Base-by-base conservation (phyloP, 2,329 filamentous ascomycete species). In the Diplodia sapinea region DNA sequence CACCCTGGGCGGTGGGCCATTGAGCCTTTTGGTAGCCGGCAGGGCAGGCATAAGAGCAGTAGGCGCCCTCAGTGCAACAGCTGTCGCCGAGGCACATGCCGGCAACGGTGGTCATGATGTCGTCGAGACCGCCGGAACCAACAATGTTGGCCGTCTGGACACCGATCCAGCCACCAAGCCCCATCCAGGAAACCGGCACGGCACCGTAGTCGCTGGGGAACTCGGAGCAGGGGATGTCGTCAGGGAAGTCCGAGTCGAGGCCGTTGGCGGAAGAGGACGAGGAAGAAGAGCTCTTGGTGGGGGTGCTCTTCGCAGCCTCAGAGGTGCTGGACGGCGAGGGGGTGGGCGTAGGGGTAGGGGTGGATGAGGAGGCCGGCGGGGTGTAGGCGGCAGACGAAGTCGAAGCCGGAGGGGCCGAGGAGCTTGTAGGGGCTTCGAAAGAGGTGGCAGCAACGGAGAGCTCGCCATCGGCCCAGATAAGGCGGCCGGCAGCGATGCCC, bases 1-100 rank as follows among this genome's bases (percentile, higher is more conserved):
- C 75, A 67, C 94, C 95, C 83, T 98, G 95, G 40, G 86, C 84
- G 1, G 76, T 73, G 56, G 95, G 93, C 91, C 93, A 98, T 78
- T 98, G 94, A 3, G 90, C 86, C 87, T 97, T 97, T 79, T 95
- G 89, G 80, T 95, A 96, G 55, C 94, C 94, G 33, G 89, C 81
- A n/a, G 92, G 91, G 84, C 95, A 99, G 67, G 92, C 89, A 76
- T 98, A 98, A 1, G 94, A 96, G 85, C 94, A 97, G 85, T 94
- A 93, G 68, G 84, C 81, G 59, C 88, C 89, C 11, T 83, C 74
- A 9, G 74, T 78, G 81, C 92, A 94, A 69, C 79, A 79, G 17
- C 87, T 80, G 17, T 89, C 91, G 20, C 82, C 77, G 9, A 69
- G 67, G 68, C 81, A 82, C 56, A 89, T 79, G 31, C 85, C 88